These are phyloP conservation scores for Exophiala sp. DNA, from an alignment of 2,329 filamentous ascomycete species.

Conservation along the genomic window DNA sequence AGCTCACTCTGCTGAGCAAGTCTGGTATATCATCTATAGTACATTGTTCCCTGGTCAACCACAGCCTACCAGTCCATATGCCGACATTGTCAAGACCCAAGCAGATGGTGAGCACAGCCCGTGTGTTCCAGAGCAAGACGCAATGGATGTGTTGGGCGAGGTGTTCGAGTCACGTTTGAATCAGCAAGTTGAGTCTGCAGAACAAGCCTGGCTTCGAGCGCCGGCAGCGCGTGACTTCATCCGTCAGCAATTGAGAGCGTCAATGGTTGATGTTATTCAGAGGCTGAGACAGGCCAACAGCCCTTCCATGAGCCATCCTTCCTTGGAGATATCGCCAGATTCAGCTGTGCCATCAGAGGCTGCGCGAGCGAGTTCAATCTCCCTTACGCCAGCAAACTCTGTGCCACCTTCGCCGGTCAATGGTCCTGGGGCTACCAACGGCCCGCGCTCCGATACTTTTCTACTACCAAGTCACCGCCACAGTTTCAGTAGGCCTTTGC, in stretches of 20 bases:
- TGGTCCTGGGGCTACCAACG: slow-evolving; percentile 1
- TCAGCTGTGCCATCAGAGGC: slow-evolving; percentile 9
- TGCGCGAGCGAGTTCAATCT: slow-evolving; percentile 13
- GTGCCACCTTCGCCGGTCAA: slow-evolving; percentile 15
- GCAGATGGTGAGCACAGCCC: slow-evolving; percentile 2
- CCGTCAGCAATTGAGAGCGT: slow-evolving; percentile 17
- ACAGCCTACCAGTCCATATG: slow-evolving; percentile 23
- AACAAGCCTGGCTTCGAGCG: slow-evolving; percentile 18
- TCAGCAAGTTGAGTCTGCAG: slow-evolving; percentile 9
- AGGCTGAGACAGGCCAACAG: slow-evolving; percentile 8
- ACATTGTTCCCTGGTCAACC: slow-evolving; percentile 25
- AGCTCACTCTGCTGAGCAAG: slow-evolving; percentile 19
- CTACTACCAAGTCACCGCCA: slow-evolving; percentile 9
- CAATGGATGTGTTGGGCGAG: slow-evolving; percentile 14
- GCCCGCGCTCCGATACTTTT: slow-evolving; percentile 2
- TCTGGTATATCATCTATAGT: slow-evolving; percentile 26
- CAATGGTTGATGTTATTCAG: slow-evolving; percentile 17
- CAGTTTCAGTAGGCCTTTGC: slow-evolving; percentile 21
- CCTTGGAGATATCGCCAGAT: slow-evolving; percentile 11
- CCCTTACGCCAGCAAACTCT: slow-evolving; percentile 15
- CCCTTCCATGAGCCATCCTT: slow-evolving; percentile 7
- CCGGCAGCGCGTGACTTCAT: slow-evolving; percentile 15
- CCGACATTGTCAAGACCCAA: slow-evolving; percentile 14
- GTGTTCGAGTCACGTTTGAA: slow-evolving; percentile 22
- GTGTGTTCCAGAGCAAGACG: slow-evolving; percentile 8